Base-by-base conservation (phyloP, 2,329 filamentous ascomycete genomes). In the Cordyceps javanica region DNA sequence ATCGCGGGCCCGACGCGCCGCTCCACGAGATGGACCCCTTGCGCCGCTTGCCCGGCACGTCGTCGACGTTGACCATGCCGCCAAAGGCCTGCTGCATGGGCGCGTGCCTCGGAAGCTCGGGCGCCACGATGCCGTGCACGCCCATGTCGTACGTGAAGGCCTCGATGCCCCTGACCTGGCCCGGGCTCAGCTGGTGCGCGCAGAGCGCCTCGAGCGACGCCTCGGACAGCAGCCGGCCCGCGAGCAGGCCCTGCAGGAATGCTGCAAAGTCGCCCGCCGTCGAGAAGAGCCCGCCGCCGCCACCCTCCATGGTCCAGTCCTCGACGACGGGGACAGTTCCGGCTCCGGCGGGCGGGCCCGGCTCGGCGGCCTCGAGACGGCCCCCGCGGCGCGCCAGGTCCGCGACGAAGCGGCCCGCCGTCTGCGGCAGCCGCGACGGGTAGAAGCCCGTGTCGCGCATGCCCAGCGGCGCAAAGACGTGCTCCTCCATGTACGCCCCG, bases 1-100 rank as follows among this genome's bases (percentile, higher is more conserved):
- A 78, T 57, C 70, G 70, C 19, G 70, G 67, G 57, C 77, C 77
- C 23, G 63, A 64, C 59, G 73, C 69, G 34, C 76, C 76, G n/a
- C 66, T 66, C 75, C 76, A 78, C 65, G 70, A 73, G 57, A 78
- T 59, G 34, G 73, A 77, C 0, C 75, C 75, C 61, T 69, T 72
- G 48, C 64, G 68, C 38, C 76, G 66, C 67, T 74, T 75, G 0
- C 71, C 72, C 0, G 70, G 67, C 8, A 72, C 65, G 55, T 77
- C 71, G 26, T 68, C 67, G 60, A 72, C 56, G 54, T 74, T 76
- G 45, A 78, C 61, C 28, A 73, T 62, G 4, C 75, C 76, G 4
- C 68, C 68, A 9, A 77, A 62, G 1, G 74, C 72, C 44, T 73
- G 67, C 55, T 73, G 70, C 5, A 77, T 57, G n/a, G 63, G 62